Percentiles rank a stretch among this genome's conserved stretches.
Evolutionary conservation across 768 basidiomycete species (phyloP).

Genomic region (Amanita polypyramis): DNA sequence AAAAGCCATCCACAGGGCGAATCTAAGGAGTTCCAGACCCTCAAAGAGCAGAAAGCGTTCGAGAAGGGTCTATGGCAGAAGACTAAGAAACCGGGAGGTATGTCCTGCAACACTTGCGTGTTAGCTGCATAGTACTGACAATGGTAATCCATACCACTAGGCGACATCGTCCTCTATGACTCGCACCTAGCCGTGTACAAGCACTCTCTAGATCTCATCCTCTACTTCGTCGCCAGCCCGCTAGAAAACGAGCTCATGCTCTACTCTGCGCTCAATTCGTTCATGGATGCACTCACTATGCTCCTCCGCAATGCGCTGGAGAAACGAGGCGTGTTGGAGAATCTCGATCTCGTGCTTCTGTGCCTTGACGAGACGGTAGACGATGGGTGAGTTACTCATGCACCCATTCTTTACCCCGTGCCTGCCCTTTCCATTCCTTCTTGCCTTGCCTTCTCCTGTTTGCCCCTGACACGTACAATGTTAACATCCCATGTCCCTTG

Average conservation of each 20-base stretch:
- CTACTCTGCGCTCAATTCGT: slow-evolving; percentile 69
- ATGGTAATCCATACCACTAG: slow-evolving; percentile 26
- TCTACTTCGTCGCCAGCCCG: slow-evolving; percentile 85
- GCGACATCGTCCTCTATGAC: slow-evolving; percentile 90
- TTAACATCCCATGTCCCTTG: not conserved
- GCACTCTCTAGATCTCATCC: slow-evolving; percentile 89
- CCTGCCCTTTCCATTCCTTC: not conserved
- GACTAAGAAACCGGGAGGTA: slow-evolving; percentile 90
- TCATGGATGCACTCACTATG: slow-evolving; percentile 78
- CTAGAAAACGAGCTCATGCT: slow-evolving; percentile 96
- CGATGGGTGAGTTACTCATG: slow-evolving; percentile 65
- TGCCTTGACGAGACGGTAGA: slow-evolving; percentile 97
- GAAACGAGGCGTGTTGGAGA: slow-evolving; percentile 91
- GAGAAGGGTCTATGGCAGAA: slow-evolving; percentile 96
- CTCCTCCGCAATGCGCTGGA: slow-evolving; percentile 88
- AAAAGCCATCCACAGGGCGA: slow-evolving; percentile 53
- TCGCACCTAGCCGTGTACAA: slow-evolving; percentile 88
- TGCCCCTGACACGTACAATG: not conserved
- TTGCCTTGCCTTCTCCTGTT: not conserved
- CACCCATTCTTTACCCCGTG: too few relatives aligned
- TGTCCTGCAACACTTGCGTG: slow-evolving; percentile 10
- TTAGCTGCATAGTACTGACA: not conserved
- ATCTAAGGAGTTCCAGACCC: slow-evolving; percentile 47
- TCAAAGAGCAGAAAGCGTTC: slow-evolving; percentile 92
- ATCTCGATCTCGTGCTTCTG: slow-evolving; percentile 83